phyloP scores from a whole-genome alignment of 768 basidiomycete genomes.

The Tulasnella sp. region DNA sequence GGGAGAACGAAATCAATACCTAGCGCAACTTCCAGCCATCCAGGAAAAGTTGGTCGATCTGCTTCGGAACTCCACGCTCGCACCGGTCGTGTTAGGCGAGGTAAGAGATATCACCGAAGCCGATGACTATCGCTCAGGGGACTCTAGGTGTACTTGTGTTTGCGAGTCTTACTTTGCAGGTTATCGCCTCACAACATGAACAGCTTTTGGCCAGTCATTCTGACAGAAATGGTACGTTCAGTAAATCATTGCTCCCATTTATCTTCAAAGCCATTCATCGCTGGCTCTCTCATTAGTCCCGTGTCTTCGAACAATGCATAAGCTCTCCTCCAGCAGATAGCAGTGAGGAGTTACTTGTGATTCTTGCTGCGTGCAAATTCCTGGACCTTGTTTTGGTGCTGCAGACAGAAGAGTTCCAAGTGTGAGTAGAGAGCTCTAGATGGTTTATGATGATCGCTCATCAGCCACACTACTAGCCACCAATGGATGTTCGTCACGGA shows the following conservation, averaged over 20 bases:
- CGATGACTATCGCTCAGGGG: neutral
- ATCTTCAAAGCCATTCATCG: neutral
- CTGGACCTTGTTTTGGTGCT: slow-evolving; percentile 84
- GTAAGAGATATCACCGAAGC: slow-evolving; percentile 30
- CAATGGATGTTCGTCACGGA: slow-evolving; percentile 99
- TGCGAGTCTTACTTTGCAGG: slow-evolving; percentile 82
- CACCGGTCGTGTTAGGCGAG: slow-evolving; percentile 83
- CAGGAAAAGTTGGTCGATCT: slow-evolving; percentile 96
- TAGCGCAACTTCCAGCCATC: slow-evolving; percentile 82
- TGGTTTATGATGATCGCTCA: neutral
- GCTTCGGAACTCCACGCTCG: slow-evolving; percentile 57
- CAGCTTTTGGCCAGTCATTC: slow-evolving; percentile 92
- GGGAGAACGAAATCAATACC: slow-evolving; percentile 83
- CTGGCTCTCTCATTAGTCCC: slow-evolving; percentile 43
- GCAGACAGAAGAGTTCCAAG: slow-evolving; percentile 96
- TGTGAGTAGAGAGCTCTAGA: slow-evolving; percentile 36
- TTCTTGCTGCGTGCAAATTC: slow-evolving; percentile 88
- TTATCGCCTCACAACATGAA: slow-evolving; percentile 83
- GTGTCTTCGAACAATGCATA: slow-evolving; percentile 77
- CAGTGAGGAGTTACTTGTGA: slow-evolving; percentile 70
- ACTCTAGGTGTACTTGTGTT: slow-evolving; percentile 59
- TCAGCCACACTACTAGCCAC: slow-evolving; percentile 34
- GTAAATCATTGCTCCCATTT: neutral
- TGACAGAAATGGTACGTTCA: slow-evolving; percentile 82
- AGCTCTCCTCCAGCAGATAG: slow-evolving; percentile 60